Evolutionary conservation across 768 basidiomycete species (phyloP).

Genomic region (Pleurotus sapidus): DNA sequence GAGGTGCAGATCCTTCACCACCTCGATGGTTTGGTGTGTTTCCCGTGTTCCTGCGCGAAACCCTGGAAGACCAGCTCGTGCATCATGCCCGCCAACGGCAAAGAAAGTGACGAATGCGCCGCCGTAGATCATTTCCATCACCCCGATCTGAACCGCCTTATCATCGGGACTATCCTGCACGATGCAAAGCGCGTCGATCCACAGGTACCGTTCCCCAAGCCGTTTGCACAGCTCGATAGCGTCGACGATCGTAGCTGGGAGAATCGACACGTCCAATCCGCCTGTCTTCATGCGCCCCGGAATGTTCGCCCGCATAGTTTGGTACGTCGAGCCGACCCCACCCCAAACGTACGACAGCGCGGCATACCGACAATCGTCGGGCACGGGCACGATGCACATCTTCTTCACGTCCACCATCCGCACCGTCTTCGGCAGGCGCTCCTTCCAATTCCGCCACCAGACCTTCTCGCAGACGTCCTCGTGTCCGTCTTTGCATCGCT

Average conservation of each 20-base stretch:
- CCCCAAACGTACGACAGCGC: slow-evolving; percentile 7
- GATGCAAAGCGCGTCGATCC: neutral
- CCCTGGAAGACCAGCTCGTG: neutral
- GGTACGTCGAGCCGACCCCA: neutral
- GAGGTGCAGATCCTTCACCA: slow-evolving; percentile 1
- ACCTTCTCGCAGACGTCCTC: neutral
- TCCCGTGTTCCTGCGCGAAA: neutral
- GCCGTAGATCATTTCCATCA: slow-evolving; percentile 4
- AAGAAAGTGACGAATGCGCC: neutral
- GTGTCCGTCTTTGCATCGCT: neutral
- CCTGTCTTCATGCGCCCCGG: neutral
- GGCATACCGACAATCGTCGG: neutral
- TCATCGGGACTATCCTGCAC: neutral
- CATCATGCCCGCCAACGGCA: neutral
- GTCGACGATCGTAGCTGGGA: neutral
- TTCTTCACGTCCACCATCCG: slow-evolving; percentile 1
- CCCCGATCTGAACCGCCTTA: neutral
- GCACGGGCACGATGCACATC: neutral
- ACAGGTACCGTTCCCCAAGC: neutral
- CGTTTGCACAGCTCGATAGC: neutral
- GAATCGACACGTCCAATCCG: neutral
- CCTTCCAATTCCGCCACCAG: neutral
- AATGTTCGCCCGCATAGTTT: neutral
- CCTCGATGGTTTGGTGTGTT: neutral
- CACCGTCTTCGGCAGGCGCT: neutral